Evolutionary conservation across 257 asterid genomes (phyloP), one percentile per base, ranked within the genome.

Genomic region (Primulina tabacum): DNA sequence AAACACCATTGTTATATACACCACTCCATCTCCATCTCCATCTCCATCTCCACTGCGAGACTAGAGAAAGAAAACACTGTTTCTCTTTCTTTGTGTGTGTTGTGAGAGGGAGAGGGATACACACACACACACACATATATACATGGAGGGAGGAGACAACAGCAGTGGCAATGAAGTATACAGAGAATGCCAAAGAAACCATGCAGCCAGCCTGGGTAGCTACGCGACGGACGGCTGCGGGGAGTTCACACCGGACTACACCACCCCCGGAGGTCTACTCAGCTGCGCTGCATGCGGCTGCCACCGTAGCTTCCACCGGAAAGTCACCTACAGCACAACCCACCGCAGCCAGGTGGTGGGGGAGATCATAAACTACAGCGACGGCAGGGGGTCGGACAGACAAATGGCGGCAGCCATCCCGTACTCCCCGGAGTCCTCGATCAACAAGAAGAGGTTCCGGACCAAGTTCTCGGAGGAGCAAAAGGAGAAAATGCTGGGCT

Each of bases 181-280:
- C 67, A 79, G 67, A 77, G 96, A 89, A 75, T 87, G 95, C 79
- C 80, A 79, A 18, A 76, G 85, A 55, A 89, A 87, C 83, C 92
- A 89, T 81, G 96, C 96, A 73, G 95, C 95, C 74, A 85, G 86
- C 70, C 85, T 87, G 0, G 96, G 95, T 1, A 85, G 87, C 92
- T 87, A 89, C 53, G 92, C 92, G 66, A 89, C 92, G 0, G 96
- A 89, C 43, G 96, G 96, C 43, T 89, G 96, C 60, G 96, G 96
- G 2, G 92, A 89, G 35, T 87, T 87, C 81, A 73, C 83, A 0
- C 71, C 62, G 0, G 85, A 79, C 58, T 77, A 79, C 71, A 32
- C 75, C 5, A 5, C 75, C 60, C 24, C 73, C 5, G 71, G 57
- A 59, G 55, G 63, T 33, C 43, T 32, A 24, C 80, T 84, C 61